Evolutionary conservation across 2,329 filamentous ascomycete species (phyloP).

Genomic region (Falciphora oryzae): DNA sequence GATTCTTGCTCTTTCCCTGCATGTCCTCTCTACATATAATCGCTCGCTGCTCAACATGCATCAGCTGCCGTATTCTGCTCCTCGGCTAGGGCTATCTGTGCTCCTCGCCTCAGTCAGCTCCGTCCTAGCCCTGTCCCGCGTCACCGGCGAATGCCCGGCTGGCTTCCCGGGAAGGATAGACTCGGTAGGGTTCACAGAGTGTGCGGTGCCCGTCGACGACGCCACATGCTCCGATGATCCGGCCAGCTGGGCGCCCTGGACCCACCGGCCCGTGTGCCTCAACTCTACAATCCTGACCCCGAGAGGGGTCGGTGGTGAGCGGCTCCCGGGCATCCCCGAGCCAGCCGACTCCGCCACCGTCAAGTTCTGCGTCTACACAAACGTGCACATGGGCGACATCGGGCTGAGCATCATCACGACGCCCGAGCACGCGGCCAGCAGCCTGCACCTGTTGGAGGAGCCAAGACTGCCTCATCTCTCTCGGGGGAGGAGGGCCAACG

Average conservation of each 20-base stretch:
- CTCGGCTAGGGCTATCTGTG: not conserved
- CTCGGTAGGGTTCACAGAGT: constrained; percentile 6
- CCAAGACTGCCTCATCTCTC: constrained; percentile 10
- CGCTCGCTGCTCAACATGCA: not conserved
- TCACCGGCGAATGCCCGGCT: constrained; percentile 3
- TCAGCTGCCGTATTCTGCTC: not conserved
- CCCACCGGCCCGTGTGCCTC: constrained; percentile 21
- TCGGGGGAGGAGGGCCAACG: not conserved
- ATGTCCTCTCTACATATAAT: not conserved
- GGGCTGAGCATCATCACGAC: constrained; percentile 31
- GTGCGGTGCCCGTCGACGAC: constrained; percentile 53
- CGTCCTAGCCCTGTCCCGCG: not conserved
- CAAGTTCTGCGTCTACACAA: constrained; percentile 25
- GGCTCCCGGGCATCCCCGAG: not conserved
- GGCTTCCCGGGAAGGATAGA: constrained; percentile 6
- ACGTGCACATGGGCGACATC: constrained; percentile 20
- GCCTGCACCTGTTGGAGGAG: constrained; percentile 23
- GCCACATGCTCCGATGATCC: constrained; percentile 14
- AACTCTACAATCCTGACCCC: constrained; percentile 1
- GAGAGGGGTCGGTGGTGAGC: not conserved
- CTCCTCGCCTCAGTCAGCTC: not conserved
- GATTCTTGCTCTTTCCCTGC: not conserved
- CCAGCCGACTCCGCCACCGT: not conserved
- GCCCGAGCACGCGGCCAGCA: constrained; percentile 26
- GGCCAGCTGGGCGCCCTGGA: constrained; percentile 21